Base-by-base conservation (phyloP, 768 basidiomycete species). In the Lyophyllum atratum region DNA sequence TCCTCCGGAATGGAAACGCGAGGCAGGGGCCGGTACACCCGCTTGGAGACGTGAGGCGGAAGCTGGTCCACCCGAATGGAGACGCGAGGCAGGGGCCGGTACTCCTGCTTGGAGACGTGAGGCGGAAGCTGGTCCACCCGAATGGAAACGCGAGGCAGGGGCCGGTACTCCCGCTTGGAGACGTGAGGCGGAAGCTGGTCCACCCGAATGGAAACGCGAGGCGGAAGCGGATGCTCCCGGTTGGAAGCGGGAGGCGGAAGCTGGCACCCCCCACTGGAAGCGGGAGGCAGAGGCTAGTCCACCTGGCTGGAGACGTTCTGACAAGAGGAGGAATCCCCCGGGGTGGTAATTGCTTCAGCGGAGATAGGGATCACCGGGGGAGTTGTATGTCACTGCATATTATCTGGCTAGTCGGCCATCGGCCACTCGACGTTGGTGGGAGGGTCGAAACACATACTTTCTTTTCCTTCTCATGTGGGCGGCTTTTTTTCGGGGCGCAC, bases 101-200 rank as follows among this genome's bases (percentile, higher is more conserved):
- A 42, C 60, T 49, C 58, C 65, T 9, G 52, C 31, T 0, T 70
- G 65, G 68, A 66, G 49, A 29, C 63, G 49, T n/a, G 60, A 61
- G 31, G 52, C 58, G n/a, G 52, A 22, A 17, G 44, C 55, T 0
- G 49, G 29, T 31, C 29, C 29, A 6, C 6, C 29, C 29, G 29
- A 31, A 11, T n/a, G n/a, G 39, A 19, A n/a, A n/a, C 39, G 39
- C 39, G 39, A 40, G 14, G 39, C 57, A 1, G 47, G 59, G 19
- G 56, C 61, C 1, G 25, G 45, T 59, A 49, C 55, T 39, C 52
- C 21, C 7, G 52, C 33, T n/a, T 46, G 55, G 56, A 54, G 28
- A 17, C 55, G 58, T 17, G 54, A 55, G n/a, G 55, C 45, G 0
- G 49, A 33, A 47, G 12, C 49, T 52, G 42, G 44, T 50, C 24